These are phyloP conservation scores for Pseudoneurospora amorphoporcata DNA, from an alignment of 495 filamentous ascomycete species.

Conservation along the genomic window DNA sequence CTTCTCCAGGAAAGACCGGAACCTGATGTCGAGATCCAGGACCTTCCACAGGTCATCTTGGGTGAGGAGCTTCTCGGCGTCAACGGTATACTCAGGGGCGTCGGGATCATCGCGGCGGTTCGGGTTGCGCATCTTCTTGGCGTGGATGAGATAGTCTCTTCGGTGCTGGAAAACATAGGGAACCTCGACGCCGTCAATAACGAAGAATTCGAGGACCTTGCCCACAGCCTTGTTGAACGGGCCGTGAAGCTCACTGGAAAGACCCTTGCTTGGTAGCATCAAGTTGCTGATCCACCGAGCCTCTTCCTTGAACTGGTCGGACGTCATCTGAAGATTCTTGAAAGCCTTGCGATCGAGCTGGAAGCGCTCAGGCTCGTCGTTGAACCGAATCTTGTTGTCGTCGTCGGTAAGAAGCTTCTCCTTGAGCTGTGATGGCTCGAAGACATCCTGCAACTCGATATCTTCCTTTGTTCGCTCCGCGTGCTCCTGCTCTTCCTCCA, in stretches of 20 bases:
- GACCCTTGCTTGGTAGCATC: conserved; percentile 71
- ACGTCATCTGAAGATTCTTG: conserved; percentile 59
- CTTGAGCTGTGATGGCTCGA: conserved; percentile 86
- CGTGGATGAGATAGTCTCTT: conserved; percentile 94
- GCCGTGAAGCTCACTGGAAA: conserved; percentile 57
- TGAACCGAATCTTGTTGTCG: conserved; percentile 77
- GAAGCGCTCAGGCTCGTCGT: conserved; percentile 87
- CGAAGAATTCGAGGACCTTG: conserved; percentile 91
- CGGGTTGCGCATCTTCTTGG: conserved; percentile 60
- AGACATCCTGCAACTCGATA: conserved; percentile 93
- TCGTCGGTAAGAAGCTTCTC: conserved; percentile 93
- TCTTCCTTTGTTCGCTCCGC: conserved; percentile 53
- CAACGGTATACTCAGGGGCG: conserved; percentile 59
- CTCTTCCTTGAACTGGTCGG: conserved; percentile 81
- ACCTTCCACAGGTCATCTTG: conserved; percentile 93
- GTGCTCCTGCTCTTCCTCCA: conserved; percentile 72
- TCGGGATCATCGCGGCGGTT: conserved; percentile 42
- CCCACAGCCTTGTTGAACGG: conserved; percentile 80
- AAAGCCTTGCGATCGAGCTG: conserved; percentile 86
- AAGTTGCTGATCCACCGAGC: conserved; percentile 81
- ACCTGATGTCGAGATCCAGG: conserved; percentile 88
- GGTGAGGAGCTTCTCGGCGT: conserved; percentile 78
- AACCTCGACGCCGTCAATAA: conserved; percentile 84
- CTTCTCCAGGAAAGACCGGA: conserved; percentile 81
- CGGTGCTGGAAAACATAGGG: conserved; percentile 97